These are phyloP conservation scores for Saccharomyces uvarum DNA, from an alignment of 1,139 yeast genomes.

Conservation along the genomic window DNA sequence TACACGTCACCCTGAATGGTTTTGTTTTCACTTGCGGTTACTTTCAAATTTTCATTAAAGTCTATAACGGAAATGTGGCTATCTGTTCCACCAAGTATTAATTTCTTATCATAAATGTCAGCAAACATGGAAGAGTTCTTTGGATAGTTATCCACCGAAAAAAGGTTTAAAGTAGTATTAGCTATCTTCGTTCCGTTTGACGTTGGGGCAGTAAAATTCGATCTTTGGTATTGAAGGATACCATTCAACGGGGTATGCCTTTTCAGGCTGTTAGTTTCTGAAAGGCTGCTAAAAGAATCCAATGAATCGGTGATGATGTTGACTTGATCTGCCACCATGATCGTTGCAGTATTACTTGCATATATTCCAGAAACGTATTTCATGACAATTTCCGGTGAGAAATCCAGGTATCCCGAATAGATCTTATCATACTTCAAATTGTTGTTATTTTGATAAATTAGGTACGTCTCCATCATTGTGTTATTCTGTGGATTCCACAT, in stretches of 20 bases:
- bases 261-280: conserved; percentile 20
- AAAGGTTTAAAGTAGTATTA: conserved; percentile 57
- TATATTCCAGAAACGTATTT: conserved; percentile 35
- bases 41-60: conserved; percentile 12
- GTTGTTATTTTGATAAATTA: conserved; percentile 72
- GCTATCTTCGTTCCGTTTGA: conserved; percentile 41
- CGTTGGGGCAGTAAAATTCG: conserved; percentile 49
- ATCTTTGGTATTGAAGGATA: conserved; percentile 69
- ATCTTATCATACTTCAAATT: conserved; percentile 73
- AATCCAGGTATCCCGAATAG: conserved; percentile 60
- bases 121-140: conserved; percentile 26
- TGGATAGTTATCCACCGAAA: conserved; percentile 45
- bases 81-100: conserved; percentile 20
- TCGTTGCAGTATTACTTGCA: conserved; percentile 26
- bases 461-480: conserved; percentile 34
- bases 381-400: conserved; percentile 49
- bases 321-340: conserved; percentile 68
- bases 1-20: conserved; percentile 15
- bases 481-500: conserved; percentile 40
- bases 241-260: conserved; percentile 47
- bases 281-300: conserved; percentile 38
- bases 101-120: conserved; percentile 18
- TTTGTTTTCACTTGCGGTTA: conserved; percentile 9
- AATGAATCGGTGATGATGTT: conserved; percentile 48
- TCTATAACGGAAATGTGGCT: conserved; percentile 22